Evolutionary conservation across 73 alveolate species (phyloP).

Genomic region (Paramecium sonneborni): DNA sequence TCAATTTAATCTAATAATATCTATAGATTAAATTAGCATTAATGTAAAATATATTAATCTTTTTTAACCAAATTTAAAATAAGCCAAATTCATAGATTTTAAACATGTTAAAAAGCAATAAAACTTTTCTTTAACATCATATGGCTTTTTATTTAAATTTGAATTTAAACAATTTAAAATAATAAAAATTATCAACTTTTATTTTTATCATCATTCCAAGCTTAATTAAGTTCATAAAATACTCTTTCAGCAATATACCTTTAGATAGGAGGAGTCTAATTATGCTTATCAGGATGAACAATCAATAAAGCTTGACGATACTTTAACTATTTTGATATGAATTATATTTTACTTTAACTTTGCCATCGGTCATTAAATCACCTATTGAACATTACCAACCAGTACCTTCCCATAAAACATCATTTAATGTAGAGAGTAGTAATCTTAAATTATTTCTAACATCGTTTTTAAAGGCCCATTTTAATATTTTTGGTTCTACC

Average conservation of each 20-base stretch:
- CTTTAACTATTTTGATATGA: neutral
- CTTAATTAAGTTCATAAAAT: constrained; percentile 36
- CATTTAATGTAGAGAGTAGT: neutral
- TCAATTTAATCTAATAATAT: too few relatives aligned
- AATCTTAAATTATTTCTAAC: constrained; percentile 46
- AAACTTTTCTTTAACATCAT: neutral
- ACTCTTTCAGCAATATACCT: constrained; percentile 52
- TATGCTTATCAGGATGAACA: constrained; percentile 50
- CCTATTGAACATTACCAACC: constrained; percentile 54
- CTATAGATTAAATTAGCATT: too few relatives aligned
- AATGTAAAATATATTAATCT: too few relatives aligned
- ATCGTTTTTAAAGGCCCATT: constrained; percentile 39
- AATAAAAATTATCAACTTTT: neutral
- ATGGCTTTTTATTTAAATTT: neutral
- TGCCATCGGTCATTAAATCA: constrained; percentile 41
- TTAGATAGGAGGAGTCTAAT: neutral
- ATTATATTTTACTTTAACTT: neutral
- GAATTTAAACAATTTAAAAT: neutral
- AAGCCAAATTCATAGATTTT: too few relatives aligned
- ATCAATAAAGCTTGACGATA: neutral
- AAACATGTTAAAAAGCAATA: neutral
- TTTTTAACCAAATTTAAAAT: too few relatives aligned
- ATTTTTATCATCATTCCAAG: constrained; percentile 31
- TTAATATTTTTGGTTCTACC: neutral
- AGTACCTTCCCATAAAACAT: constrained; percentile 30